Evolutionary conservation across 2,329 filamentous ascomycete species (phyloP).

Genomic region (Trichoderma sp.): DNA sequence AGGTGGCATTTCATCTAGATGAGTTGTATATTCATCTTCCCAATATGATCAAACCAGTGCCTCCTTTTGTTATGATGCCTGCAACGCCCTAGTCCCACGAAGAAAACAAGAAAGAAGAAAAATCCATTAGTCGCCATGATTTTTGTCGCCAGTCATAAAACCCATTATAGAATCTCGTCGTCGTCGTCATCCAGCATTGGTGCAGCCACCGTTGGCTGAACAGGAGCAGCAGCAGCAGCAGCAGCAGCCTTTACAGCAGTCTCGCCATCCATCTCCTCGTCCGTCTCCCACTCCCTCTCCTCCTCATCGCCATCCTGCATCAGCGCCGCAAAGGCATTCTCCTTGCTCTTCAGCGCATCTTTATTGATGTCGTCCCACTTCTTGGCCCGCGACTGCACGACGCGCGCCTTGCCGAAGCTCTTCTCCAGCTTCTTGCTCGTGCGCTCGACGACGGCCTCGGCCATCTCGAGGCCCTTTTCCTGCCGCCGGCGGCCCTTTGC

Average conservation of each 20-base stretch:
- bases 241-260: not conserved
- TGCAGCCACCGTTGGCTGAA: constrained; percentile 20
- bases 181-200: constrained; percentile 33
- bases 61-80: not conserved
- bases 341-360: constrained; percentile 32
- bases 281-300: constrained; percentile 35
- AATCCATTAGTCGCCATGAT: not conserved
- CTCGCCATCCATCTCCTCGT: constrained; percentile 40
- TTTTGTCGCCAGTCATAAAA: constrained; percentile 16
- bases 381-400: constrained; percentile 53
- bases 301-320: constrained; percentile 33
- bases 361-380: constrained; percentile 62
- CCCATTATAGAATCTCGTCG: constrained; percentile 38
- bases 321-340: constrained; percentile 28
- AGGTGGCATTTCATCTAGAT: not conserved
- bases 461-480: constrained; percentile 60
- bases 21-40: not conserved
- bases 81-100: constrained; percentile 12
- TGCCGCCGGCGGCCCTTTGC: constrained; percentile 57
- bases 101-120: not conserved
- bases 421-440: constrained; percentile 58
- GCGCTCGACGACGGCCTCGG: constrained; percentile 61
- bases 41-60: not conserved
- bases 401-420: constrained; percentile 53
- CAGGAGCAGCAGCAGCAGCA: not conserved